phyloP scores from a whole-genome alignment of 495 filamentous ascomycete genomes.

The Venustampulla echinocandica region DNA sequence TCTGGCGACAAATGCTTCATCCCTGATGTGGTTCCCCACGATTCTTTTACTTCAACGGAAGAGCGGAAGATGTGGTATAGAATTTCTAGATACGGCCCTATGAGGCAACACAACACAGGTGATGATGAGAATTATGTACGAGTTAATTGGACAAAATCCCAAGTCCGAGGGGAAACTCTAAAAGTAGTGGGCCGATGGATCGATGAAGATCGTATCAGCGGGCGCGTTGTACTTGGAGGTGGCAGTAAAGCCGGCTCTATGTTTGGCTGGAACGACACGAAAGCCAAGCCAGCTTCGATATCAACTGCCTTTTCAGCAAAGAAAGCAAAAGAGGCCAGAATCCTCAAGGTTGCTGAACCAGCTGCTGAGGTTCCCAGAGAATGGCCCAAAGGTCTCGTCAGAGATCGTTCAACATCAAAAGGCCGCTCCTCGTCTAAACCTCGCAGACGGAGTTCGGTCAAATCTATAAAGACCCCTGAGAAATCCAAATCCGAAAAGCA shows the following conservation, averaged over 20 bases:
- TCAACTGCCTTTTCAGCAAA: slow-evolving; percentile 34
- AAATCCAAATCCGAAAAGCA: background rate
- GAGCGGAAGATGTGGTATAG: slow-evolving; percentile 57
- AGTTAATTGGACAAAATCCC: slow-evolving; percentile 44
- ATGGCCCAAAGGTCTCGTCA: slow-evolving; percentile 15
- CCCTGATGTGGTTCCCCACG: slow-evolving; percentile 17
- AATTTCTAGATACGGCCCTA: slow-evolving; percentile 46
- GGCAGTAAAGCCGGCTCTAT: slow-evolving; percentile 34
- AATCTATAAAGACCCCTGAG: slow-evolving; percentile 1
- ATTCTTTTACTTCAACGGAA: slow-evolving; percentile 42
- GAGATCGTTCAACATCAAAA: slow-evolving; percentile 12
- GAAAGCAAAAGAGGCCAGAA: slow-evolving; percentile 4
- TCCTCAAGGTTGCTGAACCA: background rate
- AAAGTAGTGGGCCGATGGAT: slow-evolving; percentile 52
- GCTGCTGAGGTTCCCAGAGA: slow-evolving; percentile 13
- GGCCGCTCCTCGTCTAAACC: slow-evolving; percentile 7
- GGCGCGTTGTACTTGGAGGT: slow-evolving; percentile 37
- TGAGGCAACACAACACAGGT: slow-evolving; percentile 43
- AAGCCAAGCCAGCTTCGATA: slow-evolving; percentile 36
- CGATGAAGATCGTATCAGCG: slow-evolving; percentile 47
- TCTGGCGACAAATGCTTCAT: slow-evolving; percentile 16
- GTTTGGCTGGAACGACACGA: slow-evolving; percentile 45
- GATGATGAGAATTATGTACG: slow-evolving; percentile 50
- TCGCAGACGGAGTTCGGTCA: slow-evolving; percentile 12
- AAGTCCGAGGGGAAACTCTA: slow-evolving; percentile 40